phyloP scores from a whole-genome alignment of 768 basidiomycete genomes.

The Hygrophorus pudorinus region DNA sequence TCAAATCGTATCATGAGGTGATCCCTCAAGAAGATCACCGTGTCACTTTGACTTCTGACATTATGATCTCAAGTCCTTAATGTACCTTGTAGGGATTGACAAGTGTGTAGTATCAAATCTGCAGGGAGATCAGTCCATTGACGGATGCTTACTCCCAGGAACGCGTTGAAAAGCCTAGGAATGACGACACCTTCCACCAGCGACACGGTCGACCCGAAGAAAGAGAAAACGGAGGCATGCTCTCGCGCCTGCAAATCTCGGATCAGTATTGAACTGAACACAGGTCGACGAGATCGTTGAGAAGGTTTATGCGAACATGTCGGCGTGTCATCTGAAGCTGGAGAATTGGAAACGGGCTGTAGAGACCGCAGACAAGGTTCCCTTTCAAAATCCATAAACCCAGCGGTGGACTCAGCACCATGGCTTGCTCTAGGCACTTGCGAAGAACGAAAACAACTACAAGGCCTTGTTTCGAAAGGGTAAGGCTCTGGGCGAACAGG shows the following conservation, averaged over 20 bases:
- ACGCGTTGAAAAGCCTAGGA: constrained; percentile 40
- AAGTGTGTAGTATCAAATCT: constrained; percentile 38
- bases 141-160: constrained; percentile 24
- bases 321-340: constrained; percentile 73
- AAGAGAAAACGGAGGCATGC: constrained; percentile 57
- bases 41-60: constrained; percentile 9
- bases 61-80: constrained; percentile 38
- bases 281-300: constrained; percentile 69
- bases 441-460: constrained; percentile 64
- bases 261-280: constrained; percentile 1
- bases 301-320: constrained; percentile 81
- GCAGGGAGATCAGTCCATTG: not conserved
- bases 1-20: constrained; percentile 70
- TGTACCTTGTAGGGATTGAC: constrained; percentile 69
- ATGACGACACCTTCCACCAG: constrained; percentile 18
- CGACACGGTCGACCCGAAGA: constrained; percentile 25
- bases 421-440: constrained; percentile 44
- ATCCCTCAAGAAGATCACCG: not conserved
- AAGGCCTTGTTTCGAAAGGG: constrained; percentile 79
- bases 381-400: not conserved
- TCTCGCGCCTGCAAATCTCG: not conserved
- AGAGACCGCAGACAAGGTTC: constrained; percentile 75
- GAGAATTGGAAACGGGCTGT: constrained; percentile 70
- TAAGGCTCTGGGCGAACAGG: constrained; percentile 68
- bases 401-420: not conserved